A percentile compares a stretch with the other conserved stretches of the same genome.
phyloP scores from a whole-genome alignment of 2,329 filamentous ascomycete genomes.

The Fusarium chuoi region DNA sequence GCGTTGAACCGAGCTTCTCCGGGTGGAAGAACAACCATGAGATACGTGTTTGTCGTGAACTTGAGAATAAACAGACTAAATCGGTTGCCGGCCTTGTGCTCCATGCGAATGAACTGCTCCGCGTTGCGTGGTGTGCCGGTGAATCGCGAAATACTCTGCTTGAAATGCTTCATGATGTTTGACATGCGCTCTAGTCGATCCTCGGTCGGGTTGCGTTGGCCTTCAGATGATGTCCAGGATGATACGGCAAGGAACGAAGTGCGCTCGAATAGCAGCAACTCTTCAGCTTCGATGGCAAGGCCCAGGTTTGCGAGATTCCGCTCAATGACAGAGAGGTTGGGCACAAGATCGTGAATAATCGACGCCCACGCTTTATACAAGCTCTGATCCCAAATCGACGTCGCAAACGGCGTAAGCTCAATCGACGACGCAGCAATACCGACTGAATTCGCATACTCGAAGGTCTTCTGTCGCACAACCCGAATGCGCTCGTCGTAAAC shows the following conservation, averaged over 20 bases:
- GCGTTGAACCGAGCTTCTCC: constrained; percentile 93
- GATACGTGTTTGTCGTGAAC: constrained; percentile 97
- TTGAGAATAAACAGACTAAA: constrained; percentile 97
- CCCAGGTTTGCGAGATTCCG: constrained; percentile 84
- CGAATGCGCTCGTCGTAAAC: constrained; percentile 87
- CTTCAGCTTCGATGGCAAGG: constrained; percentile 88
- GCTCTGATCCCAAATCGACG: constrained; percentile 98
- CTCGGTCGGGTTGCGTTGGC: constrained; percentile 83
- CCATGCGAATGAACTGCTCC: constrained; percentile 83
- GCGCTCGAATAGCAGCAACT: constrained; percentile 93
- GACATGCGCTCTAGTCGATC: constrained; percentile 94
- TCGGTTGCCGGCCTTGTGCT: constrained; percentile 77
- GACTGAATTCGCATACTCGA: constrained; percentile 59
- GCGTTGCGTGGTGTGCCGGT: constrained; percentile 83
- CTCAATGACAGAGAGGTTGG: constrained; percentile 90
- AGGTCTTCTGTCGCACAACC: constrained; percentile 79
- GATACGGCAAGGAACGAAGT: constrained; percentile 98
- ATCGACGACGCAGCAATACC: constrained; percentile 54
- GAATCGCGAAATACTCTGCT: constrained; percentile 81
- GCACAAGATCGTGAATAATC: constrained; percentile 98
- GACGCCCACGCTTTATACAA: constrained; percentile 98
- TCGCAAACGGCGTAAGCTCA: constrained; percentile 88
- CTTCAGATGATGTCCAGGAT: constrained; percentile 81
- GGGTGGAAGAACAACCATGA: constrained; percentile 90
- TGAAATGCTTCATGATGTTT: constrained; percentile 99